These are phyloP conservation scores for Talaromyces sp. DNA, from an alignment of 2,329 filamentous ascomycete species.

Conservation along the genomic window DNA sequence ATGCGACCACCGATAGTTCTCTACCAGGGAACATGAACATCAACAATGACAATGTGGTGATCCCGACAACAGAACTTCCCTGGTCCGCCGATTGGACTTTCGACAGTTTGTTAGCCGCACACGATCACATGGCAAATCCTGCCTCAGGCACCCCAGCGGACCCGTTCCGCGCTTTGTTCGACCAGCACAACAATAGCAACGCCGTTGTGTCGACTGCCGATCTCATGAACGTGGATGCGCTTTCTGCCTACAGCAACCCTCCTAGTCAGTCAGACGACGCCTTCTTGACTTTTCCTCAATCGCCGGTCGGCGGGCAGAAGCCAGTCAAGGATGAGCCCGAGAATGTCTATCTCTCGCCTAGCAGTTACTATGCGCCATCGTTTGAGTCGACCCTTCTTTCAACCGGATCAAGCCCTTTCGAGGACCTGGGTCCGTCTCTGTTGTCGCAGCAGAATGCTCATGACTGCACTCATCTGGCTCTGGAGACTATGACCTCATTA, in stretches of 20 bases:
- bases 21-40: background rate
- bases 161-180: constrained; percentile 3
- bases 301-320: constrained; percentile 7
- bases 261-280: constrained; percentile 13
- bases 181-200: constrained; percentile 4
- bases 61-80: background rate
- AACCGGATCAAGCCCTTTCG: constrained; percentile 12
- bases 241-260: constrained; percentile 12
- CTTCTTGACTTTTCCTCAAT: constrained; percentile 9
- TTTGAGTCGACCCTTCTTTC: constrained; percentile 14
- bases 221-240: constrained; percentile 9
- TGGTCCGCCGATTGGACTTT: constrained; percentile 17
- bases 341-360: constrained; percentile 17
- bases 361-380: constrained; percentile 16
- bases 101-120: constrained; percentile 12
- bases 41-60: background rate
- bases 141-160: background rate
- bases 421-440: constrained; percentile 13
- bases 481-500: constrained; percentile 16
- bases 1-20: background rate
- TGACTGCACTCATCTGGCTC: constrained; percentile 17
- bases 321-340: constrained; percentile 16
- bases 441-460: constrained; percentile 12
- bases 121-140: constrained; percentile 2
- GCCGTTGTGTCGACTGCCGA: constrained; percentile 4